Evolutionary conservation across 805 yeast genomes (phyloP), one percentile per base, ranked within the genome.

Genomic region (Lachancea sp.): DNA sequence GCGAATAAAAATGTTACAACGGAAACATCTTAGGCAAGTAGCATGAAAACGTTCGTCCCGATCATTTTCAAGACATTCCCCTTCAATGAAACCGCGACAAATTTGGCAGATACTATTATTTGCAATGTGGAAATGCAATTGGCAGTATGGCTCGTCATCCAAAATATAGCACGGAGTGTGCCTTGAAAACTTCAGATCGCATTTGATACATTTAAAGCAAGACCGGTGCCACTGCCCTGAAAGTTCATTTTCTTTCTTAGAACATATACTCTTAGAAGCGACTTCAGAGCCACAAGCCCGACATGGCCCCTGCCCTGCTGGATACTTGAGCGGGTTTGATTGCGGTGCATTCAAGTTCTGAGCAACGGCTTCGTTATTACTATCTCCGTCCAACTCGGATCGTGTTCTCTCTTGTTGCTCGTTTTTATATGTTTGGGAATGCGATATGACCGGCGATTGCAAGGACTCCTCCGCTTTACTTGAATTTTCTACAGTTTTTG

Each of bases 161-260:
- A 77, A 70, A 5, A 84, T 95, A 59, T 89, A 92, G 51, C 88
- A 80, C 19, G 76, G 75, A 13, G 74, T 73, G 9, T 74, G 70
- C 52, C 77, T 83, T 47, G 68, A 70, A 61, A 84, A 83, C 28
- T 61, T 62, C 2, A 69, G 55, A 7, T 61, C 62, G 65, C 97
- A 90, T 9, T 68, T 61, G 15, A 70, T 63, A 67, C 98, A 92
- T 11, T 67, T 66, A 68, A 92, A 90, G 58, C 98, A 92, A 12
- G 70, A 63, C 29, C 94, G 71, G 58, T 92, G 98, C 97, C 97
- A 92, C 58, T 88, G 90, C 0, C 97, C 97, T 1, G 86, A 74
- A 34, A 83, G 65, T 34, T 49, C 54, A n/a, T 80, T 50, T 5
- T 43, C 83, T 41, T 83, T 84, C 50, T 80, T 83, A n/a, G 96